A percentile compares a stretch with the other conserved stretches of the same genome.
Conservation (phyloP, 345 rosid genomes). For the Brassica incana region DNA sequence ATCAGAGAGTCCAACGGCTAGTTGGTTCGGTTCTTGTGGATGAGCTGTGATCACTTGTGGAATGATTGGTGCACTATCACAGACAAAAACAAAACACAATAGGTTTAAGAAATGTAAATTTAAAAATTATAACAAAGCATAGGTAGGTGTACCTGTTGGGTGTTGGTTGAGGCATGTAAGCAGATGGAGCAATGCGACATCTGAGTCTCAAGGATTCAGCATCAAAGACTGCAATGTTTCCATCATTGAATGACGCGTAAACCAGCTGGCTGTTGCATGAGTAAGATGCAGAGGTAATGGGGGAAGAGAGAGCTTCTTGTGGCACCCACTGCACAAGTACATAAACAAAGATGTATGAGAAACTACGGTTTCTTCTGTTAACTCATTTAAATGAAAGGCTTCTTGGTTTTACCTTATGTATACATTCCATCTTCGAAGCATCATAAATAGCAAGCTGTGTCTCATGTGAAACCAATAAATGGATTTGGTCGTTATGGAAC, state of each 20-base stretch:
- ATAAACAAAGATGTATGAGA: background rate
- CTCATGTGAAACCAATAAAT: conserved; percentile 66
- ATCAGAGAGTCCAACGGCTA: conserved; percentile 65
- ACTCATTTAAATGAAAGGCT: background rate
- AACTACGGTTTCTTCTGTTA: background rate
- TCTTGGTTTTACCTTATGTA: conserved; percentile 50
- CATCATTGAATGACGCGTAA: conserved; percentile 72
- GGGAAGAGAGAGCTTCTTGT: conserved; percentile 68
- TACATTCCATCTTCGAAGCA: conserved; percentile 63
- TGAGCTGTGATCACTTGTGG: conserved; percentile 67
- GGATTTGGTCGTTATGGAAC: conserved; percentile 67
- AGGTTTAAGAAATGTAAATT: background rate
- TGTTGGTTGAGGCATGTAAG: conserved; percentile 60
- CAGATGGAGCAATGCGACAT: conserved; percentile 76
- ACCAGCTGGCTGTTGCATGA: conserved; percentile 87
- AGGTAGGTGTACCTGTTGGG: conserved; percentile 43
- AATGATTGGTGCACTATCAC: conserved; percentile 25
- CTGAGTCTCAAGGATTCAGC: conserved; percentile 72
- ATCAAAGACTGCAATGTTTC: conserved; percentile 79
- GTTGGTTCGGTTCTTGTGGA: conserved; percentile 70
- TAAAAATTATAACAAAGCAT: too few relatives aligned
- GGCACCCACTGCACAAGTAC: conserved; percentile 73
- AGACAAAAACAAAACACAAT: background rate
- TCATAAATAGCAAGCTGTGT: conserved; percentile 76
- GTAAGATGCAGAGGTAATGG: conserved; percentile 71